Base-by-base conservation (phyloP, 805 yeast genomes). In the Candida stauntonica region DNA sequence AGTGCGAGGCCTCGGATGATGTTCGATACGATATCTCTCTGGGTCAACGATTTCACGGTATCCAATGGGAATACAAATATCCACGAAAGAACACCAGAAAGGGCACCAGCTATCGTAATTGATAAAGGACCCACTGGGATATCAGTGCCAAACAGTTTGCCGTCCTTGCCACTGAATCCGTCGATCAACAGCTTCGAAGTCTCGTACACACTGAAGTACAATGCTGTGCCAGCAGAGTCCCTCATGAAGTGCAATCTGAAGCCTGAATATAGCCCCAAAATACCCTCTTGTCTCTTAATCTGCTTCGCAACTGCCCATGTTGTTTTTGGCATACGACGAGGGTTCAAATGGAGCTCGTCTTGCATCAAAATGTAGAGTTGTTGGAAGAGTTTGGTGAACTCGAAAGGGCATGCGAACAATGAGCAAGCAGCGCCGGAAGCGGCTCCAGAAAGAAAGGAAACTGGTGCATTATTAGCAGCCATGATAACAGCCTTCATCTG, bases 41-140 rank as follows among this genome's bases (percentile, higher is more conserved):
- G 96, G 31, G 77, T 71, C 41, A 81, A 69, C 2, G 89, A 77
- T 55, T 87, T 86, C 42, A 82, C 67, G 0, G 95, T 86, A 58
- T 86, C 96, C 9, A 86, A 56, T 4, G 95, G 94, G 62, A 82
- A 87, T 4, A 86, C 79, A 1, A 77, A 58, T 3, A 77, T 61
- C 94, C 95, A 86, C 35, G 87, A 72, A 14, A 81, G 61, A 14
- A 81, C 72, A 3, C 95, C 95, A 4, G 93, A 76, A 17, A 79
- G 46, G 0, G 87, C 95, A n/a, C 94, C 95, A 0, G 91, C 83
- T 3, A 79, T 26, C 3, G 81, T 78, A 17, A 80, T 68, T 7
- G 77, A 64, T 5, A 70, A 21, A 2, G 79, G 65, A 23, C 61
- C 55, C 29, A 63, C 39, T 16, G 57, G 58, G 18, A 52, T 47